phyloP scores from a whole-genome alignment of 2,329 filamentous ascomycete species.

The Fusarium penzigii region DNA sequence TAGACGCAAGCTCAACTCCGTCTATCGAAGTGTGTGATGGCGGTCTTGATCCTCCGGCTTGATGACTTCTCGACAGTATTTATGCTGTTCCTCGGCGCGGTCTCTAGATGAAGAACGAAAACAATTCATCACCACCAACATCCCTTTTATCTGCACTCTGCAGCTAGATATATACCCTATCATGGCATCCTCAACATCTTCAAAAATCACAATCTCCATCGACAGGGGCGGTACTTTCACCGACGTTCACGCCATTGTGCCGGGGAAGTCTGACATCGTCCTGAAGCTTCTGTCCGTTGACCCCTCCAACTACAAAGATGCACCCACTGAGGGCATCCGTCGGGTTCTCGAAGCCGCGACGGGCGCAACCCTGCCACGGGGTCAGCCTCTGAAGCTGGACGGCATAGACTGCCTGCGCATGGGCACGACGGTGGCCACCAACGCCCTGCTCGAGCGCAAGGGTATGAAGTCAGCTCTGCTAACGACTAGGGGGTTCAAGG shows the following conservation, averaged over 20 bases:
- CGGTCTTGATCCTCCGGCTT: too few relatives aligned
- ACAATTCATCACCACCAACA: too few relatives aligned
- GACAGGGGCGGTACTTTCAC: constrained; percentile 60
- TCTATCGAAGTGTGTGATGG: too few relatives aligned
- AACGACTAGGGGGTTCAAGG: constrained; percentile 66
- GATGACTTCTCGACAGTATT: too few relatives aligned
- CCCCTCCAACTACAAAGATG: constrained; percentile 70
- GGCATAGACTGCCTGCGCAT: constrained; percentile 67
- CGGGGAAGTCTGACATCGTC: constrained; percentile 65
- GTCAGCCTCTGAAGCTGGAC: constrained; percentile 33
- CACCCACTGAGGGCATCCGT: constrained; percentile 72
- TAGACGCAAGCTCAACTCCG: too few relatives aligned
- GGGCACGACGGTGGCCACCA: constrained; percentile 76
- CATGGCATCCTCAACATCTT: too few relatives aligned
- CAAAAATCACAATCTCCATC: constrained; percentile 35
- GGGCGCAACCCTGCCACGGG: constrained; percentile 32
- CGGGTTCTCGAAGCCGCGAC: constrained; percentile 36
- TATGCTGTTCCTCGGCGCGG: too few relatives aligned
- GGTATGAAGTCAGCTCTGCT: constrained; percentile 70
- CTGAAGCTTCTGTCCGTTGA: constrained; percentile 74
- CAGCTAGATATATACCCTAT: too few relatives aligned
- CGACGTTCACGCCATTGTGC: constrained; percentile 68
- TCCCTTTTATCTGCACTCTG: too few relatives aligned
- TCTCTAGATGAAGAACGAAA: too few relatives aligned
- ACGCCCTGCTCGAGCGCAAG: constrained; percentile 71